Conservation (phyloP, 305 asterid genomes). For the Solanum hybrid region DNA sequence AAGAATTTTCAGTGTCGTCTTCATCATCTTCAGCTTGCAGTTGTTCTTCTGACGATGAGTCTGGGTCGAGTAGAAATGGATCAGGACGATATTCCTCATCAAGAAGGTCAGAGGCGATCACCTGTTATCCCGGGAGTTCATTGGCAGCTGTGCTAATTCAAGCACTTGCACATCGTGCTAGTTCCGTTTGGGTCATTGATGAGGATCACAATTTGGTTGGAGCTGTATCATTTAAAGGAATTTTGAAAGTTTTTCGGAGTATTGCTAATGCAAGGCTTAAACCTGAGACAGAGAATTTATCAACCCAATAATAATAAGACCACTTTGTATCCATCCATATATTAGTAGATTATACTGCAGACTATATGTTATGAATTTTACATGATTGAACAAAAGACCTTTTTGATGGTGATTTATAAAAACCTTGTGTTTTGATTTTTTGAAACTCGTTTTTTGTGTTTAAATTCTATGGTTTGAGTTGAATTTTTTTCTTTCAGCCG, state of each 20-base stretch:
- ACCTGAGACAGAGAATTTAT: constrained; percentile 6
- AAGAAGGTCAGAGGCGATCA: constrained; percentile 62
- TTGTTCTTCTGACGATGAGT: constrained; percentile 66
- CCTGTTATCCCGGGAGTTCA: constrained; percentile 61
- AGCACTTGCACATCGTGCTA: constrained; percentile 64
- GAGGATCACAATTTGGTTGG: constrained; percentile 59
- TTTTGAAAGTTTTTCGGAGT: constrained; percentile 45
- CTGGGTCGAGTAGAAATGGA: constrained; percentile 18
- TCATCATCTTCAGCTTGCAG: constrained; percentile 36
- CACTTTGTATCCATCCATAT: neutral
- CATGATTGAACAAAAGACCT: neutral
- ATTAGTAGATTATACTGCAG: neutral
- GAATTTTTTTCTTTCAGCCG: neutral
- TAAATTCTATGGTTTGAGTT: neutral
- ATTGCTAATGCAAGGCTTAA: constrained; percentile 11
- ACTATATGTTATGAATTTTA: neutral
- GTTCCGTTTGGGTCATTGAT: constrained; percentile 71
- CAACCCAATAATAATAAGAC: neutral
- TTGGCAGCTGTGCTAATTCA: constrained; percentile 74
- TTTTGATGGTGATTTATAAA: neutral
- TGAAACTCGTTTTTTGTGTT: neutral
- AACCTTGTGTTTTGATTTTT: neutral
- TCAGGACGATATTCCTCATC: constrained; percentile 31
- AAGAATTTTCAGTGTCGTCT: constrained; percentile 22
- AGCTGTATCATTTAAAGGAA: constrained; percentile 49